A percentile compares a stretch with the other conserved stretches of the same genome.
These are phyloP conservation scores for Rhizopus microsporus DNA, from an alignment of 371 early-diverging fungal species.

Conservation along the genomic window DNA sequence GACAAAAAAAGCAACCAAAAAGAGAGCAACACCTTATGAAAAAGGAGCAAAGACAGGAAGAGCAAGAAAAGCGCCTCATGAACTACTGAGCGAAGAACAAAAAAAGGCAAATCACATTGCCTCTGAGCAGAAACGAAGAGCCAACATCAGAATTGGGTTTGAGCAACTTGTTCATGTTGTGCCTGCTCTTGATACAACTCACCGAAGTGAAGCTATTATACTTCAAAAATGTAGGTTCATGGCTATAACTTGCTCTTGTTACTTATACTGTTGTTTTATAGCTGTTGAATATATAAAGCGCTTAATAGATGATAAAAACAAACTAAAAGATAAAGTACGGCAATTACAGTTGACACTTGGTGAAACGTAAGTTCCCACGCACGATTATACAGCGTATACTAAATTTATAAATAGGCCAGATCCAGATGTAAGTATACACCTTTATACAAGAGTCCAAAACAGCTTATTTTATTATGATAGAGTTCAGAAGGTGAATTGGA, in stretches of 20 bases:
- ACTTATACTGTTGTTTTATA: conserved; percentile 1
- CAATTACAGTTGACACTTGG: conserved; percentile 17
- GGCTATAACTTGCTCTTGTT: not conserved
- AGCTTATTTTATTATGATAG: conserved; percentile 4
- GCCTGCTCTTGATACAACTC: conserved; percentile 61
- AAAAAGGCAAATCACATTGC: conserved; percentile 93
- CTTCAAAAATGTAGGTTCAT: conserved; percentile 24
- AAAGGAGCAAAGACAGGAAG: conserved; percentile 17
- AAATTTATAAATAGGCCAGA: conserved; percentile 13
- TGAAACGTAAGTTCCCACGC: conserved; percentile 18
- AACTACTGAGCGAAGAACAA: conserved; percentile 82
- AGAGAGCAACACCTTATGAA: conserved; percentile 4
- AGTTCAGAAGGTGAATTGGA: conserved; percentile 21
- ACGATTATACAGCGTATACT: not conserved
- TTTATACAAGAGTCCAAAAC: not conserved
- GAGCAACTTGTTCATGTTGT: conserved; percentile 76
- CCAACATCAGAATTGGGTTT: conserved; percentile 79
- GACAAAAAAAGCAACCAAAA: conserved; percentile 5
- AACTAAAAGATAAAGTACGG: conserved; percentile 11
- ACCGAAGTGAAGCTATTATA: conserved; percentile 56
- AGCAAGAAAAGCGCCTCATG: conserved; percentile 42
- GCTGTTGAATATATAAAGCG: conserved; percentile 25
- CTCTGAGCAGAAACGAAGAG: conserved; percentile 85
- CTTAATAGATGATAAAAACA: conserved; percentile 20
- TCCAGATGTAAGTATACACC: conserved; percentile 14